Percentiles rank a stretch among this genome's conserved stretches.
phyloP scores from a whole-genome alignment of 2,329 filamentous ascomycete genomes.

The Cercospora zeina region DNA sequence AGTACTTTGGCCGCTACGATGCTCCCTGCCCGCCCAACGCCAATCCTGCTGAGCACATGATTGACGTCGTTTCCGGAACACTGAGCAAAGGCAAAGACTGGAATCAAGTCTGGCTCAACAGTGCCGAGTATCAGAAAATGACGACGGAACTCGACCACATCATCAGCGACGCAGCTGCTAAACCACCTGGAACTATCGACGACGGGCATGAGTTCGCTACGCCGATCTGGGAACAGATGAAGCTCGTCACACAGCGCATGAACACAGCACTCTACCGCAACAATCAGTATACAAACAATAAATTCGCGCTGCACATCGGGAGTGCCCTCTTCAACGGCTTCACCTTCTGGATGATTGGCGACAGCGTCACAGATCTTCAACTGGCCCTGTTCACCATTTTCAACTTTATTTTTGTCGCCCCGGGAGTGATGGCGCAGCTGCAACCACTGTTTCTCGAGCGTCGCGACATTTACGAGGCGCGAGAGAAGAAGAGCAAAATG shows the following conservation, averaged over 20 bases:
- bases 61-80: constrained; percentile 50
- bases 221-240: constrained; percentile 46
- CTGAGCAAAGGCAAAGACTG: constrained; percentile 47
- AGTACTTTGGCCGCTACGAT: constrained; percentile 57
- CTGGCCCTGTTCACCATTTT: constrained; percentile 39
- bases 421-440: constrained; percentile 57
- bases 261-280: constrained; percentile 65
- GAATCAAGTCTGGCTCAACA: constrained; percentile 49
- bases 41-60: constrained; percentile 59
- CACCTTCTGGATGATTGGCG: constrained; percentile 50
- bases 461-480: constrained; percentile 59
- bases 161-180: constrained; percentile 41
- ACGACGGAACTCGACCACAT: constrained; percentile 47
- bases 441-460: constrained; percentile 62
- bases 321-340: constrained; percentile 53
- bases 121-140: constrained; percentile 42
- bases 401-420: constrained; percentile 42
- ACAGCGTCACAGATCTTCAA: constrained; percentile 43
- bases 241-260: constrained; percentile 49
- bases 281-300: constrained; percentile 65
- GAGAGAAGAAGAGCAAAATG: constrained; percentile 64
- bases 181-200: constrained; percentile 41
- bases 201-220: constrained; percentile 51
- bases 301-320: constrained; percentile 58
- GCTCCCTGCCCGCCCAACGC: constrained; percentile 53